phyloP scores from a whole-genome alignment of 176 grass and related monocot species.

The Pharus latifolius region DNA sequence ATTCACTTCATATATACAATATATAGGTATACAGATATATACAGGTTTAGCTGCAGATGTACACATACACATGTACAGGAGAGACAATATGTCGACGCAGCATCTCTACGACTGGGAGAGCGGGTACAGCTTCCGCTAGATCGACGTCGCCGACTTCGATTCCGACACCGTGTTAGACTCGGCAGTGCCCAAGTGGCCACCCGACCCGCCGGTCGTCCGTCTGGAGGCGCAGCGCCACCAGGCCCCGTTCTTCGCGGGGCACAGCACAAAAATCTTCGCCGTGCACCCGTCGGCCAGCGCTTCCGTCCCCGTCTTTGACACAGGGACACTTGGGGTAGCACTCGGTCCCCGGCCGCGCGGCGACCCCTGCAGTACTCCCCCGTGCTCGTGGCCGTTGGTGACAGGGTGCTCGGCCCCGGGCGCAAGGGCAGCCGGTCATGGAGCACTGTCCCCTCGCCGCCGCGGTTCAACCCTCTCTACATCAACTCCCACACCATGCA shows the following conservation, averaged over 20 bases:
- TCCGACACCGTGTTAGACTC: not conserved
- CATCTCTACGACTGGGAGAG: not conserved
- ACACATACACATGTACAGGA: too few species aligned
- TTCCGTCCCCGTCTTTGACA: not conserved
- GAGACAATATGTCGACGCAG: too few species aligned
- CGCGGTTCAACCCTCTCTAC: not conserved
- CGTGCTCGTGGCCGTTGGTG: not conserved
- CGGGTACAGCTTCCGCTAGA: not conserved
- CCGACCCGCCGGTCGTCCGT: not conserved
- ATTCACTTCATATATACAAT: too few species aligned
- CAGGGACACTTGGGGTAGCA: not conserved
- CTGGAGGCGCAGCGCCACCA: not conserved
- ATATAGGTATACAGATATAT: too few species aligned
- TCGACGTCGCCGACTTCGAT: not conserved
- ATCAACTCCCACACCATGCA: not conserved
- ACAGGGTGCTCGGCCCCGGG: not conserved
- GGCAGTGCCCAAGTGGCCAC: not conserved
- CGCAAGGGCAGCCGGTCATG: not conserved
- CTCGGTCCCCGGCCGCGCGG: not conserved
- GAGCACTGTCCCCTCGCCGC: not conserved
- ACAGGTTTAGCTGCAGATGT: too few species aligned
- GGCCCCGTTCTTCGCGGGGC: not conserved
- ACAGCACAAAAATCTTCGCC: not conserved
- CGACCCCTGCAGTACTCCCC: not conserved
- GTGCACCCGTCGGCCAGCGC: not conserved